These are phyloP conservation scores for Corynespora cassiicola DNA, from an alignment of 2,329 filamentous ascomycete genomes.

Conservation along the genomic window DNA sequence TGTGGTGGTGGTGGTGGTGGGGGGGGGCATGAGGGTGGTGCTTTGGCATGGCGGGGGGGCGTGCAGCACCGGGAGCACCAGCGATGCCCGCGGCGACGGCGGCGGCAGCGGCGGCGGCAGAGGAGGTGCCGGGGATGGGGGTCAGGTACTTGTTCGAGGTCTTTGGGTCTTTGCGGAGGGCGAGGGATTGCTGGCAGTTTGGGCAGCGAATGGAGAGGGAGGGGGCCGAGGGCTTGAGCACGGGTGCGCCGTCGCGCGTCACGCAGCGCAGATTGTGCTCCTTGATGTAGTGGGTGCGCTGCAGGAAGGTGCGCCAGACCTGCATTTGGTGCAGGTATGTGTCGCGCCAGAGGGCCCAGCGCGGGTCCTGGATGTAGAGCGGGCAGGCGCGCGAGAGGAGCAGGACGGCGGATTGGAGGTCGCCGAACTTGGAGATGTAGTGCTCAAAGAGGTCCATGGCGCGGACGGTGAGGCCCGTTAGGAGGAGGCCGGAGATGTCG, in stretches of 20 bases:
- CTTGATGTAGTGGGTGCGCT: conserved; percentile 79
- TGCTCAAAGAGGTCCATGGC: conserved; percentile 77
- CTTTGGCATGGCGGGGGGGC: conserved; percentile 10
- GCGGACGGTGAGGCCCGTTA: conserved; percentile 77
- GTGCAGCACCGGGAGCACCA: no score
- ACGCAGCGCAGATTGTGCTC: conserved; percentile 73
- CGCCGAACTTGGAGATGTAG: conserved; percentile 77
- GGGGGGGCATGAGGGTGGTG: conserved; percentile 5
- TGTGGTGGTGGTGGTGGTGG: conserved; percentile 12
- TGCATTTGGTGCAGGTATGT: conserved; percentile 74
- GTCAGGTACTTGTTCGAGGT: conserved; percentile 26
- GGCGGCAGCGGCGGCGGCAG: background rate
- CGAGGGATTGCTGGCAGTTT: conserved; percentile 70
- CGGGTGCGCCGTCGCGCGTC: conserved; percentile 67
- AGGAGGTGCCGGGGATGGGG: conserved; percentile 17
- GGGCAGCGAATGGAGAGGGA: conserved; percentile 79
- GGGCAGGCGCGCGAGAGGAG: conserved; percentile 77
- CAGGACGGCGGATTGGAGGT: conserved; percentile 80
- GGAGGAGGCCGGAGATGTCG: conserved; percentile 77
- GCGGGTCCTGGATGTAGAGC: conserved; percentile 77
- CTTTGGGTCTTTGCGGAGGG: conserved; percentile 41
- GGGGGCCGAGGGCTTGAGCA: conserved; percentile 66
- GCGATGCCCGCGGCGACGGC: no score
- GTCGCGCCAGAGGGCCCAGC: conserved; percentile 79
- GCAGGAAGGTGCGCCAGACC: conserved; percentile 72